These are phyloP conservation scores for Trifolium fragiferum DNA, from an alignment of 306 rosid species.

Conservation along the genomic window DNA sequence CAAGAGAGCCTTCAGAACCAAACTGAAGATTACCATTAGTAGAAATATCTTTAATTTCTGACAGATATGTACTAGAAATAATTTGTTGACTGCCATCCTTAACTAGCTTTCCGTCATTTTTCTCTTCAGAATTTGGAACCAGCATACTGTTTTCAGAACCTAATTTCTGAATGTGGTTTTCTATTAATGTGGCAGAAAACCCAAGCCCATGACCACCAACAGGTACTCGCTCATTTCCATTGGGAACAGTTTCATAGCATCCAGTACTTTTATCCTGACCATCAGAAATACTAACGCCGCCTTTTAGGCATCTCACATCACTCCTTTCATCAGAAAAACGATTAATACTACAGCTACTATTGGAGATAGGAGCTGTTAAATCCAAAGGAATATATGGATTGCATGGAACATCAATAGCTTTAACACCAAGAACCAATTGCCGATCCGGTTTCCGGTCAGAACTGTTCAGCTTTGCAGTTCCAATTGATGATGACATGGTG, in stretches of 20 bases:
- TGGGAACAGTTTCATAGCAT: conserved; percentile 33
- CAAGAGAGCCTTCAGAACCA: conserved; percentile 46
- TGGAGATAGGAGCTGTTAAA: conserved; percentile 33
- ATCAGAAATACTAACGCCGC: conserved; percentile 38
- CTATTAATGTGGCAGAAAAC: conserved; percentile 35
- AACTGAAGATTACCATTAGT: conserved; percentile 40
- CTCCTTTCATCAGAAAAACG: conserved; percentile 43
- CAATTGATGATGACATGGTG: conserved; percentile 41
- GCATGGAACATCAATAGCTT: conserved; percentile 35
- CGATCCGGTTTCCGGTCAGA: background rate
- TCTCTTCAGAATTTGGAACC: conserved; percentile 45
- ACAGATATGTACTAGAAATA: conserved; percentile 36
- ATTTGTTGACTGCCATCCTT: conserved; percentile 41
- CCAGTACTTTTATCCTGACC: conserved; percentile 40
- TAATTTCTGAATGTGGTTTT: conserved; percentile 39
- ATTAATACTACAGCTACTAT: conserved; percentile 34
- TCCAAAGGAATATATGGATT: conserved; percentile 39
- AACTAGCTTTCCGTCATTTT: conserved; percentile 41
- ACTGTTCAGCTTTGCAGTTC: conserved; percentile 37
- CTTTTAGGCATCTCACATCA: conserved; percentile 38
- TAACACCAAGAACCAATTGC: background rate
- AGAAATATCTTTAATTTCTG: conserved; percentile 42
- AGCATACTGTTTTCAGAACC: conserved; percentile 42
- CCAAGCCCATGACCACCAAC: conserved; percentile 36
- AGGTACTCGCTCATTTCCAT: conserved; percentile 41